Evolutionary conservation across 805 yeast species (phyloP), one percentile per base, ranked within the genome.

Genomic region (Hemisphaericaspora nanyangensis): DNA sequence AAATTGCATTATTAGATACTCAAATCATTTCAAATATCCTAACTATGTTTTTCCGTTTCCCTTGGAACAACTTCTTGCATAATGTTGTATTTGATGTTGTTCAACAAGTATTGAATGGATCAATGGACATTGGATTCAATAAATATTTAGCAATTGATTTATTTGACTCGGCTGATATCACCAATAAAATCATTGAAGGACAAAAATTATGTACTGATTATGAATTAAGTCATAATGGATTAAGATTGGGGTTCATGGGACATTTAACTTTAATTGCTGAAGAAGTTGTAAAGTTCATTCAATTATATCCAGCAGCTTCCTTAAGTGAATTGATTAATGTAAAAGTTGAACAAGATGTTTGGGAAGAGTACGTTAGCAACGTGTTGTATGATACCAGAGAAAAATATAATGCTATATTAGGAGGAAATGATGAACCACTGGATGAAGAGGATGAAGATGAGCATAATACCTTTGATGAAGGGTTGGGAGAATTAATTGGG

Each of bases 161-260:
- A 38, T 80, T 85, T 58, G 82, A 62, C 31, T 50, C 56, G 17
- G 73, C 71, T 2, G 63, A 66, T 40, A 65, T 68, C 42, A 68
- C 73, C 17, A 58, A 58, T 39, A 65, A 60, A 39, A 68, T 68
- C 38, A 63, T 67, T 35, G 61, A 61, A 34, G 73, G 74, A 25
- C 84, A 49, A 72, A 78, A 54, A 82, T 47, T 88, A 73, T 65
- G 70, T 80, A 44, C 83, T 80, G 20, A 77, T 68, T 66, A 85
- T 56, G 75, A 72, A 46, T 65, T 65, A 41, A 69, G 71, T 12
- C 46, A 56, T 29, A 46, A 49, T 27, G 80, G 83, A 3, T 75
- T 86, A 37, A 75, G 95, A 44, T 73, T 89, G 35, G 99, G 99
- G 1, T 93, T 87, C 56, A 93, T 91, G 93, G 99, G 99, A 16